phyloP scores from a whole-genome alignment of 2,329 filamentous ascomycete genomes.

The Trichoderma harzianum region DNA sequence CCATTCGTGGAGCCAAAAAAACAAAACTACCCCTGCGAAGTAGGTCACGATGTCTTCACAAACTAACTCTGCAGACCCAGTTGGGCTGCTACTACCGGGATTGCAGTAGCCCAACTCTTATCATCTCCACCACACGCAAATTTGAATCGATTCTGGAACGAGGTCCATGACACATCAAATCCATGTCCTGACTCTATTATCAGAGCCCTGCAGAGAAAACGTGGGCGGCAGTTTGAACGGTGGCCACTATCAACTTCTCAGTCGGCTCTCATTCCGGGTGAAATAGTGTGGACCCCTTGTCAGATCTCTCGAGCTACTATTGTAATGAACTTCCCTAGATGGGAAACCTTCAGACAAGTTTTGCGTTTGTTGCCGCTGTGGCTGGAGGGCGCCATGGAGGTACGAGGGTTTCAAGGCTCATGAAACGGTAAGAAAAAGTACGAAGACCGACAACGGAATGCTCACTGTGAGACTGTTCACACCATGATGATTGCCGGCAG shows the following conservation, averaged over 20 bases:
- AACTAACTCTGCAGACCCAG: conserved; percentile 7
- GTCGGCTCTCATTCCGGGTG: conserved; percentile 4
- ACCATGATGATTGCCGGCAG: background rate
- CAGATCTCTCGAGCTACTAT: conserved; percentile 12
- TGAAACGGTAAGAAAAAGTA: background rate
- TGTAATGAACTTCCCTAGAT: conserved; percentile 20
- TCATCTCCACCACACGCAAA: conserved; percentile 9
- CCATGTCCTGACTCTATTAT: conserved; percentile 5
- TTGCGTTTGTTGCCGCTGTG: conserved; percentile 25
- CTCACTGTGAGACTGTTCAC: conserved; percentile 13
- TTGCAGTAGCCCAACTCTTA: conserved; percentile 5
- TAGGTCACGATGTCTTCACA: conserved; percentile 18
- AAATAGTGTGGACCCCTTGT: conserved; percentile 7
- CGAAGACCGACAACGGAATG: conserved; percentile 16
- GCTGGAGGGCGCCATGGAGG: conserved; percentile 8
- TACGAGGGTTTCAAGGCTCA: background rate
- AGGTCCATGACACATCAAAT: conserved; percentile 24
- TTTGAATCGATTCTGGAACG: conserved; percentile 17
- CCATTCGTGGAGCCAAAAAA: background rate
- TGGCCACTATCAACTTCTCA: background rate
- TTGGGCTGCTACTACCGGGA: conserved; percentile 13
- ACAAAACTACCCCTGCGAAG: conserved; percentile 6
- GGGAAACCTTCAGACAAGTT: conserved; percentile 26
- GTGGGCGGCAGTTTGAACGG: background rate
- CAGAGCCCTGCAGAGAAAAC: background rate